Base-by-base conservation (phyloP, 148 eudicot genomes). In the Fagopyrum homotropicum region DNA sequence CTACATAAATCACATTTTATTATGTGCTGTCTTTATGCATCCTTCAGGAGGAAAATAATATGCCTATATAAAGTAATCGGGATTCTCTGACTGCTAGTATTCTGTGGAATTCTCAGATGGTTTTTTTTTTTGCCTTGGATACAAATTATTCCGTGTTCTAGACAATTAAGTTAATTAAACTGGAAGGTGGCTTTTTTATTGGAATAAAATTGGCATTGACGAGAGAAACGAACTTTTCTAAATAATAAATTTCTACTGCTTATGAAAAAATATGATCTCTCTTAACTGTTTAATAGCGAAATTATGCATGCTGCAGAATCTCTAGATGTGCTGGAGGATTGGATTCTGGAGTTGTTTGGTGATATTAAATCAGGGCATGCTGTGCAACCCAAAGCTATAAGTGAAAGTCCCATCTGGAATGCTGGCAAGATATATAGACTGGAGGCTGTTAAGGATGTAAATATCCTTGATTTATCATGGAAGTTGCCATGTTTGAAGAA, bases 371-470 rank as follows among this genome's bases (percentile, higher is more conserved):
- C 79, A 75, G 87, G 90, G 17, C 77, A 78, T 86, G 81, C 78
- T 52, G 57, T 77, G 30, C 86, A 82, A 71, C 81, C 81, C 74
- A 90, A 87, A 79, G 80, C 75, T 48, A 76, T 75, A 48, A 63
- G 44, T 74, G 84, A 79, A 76, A 75, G 86, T 79, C 89, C 96
- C 70, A 86, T 92, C 63, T 94, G 98, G 98, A 86, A 81, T 61
- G 72, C 83, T 76, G 97, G 98, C 78, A 91, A 91, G 86, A 77
- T 91, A 71, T 92, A 91, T 85, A 81, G 89, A 84, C 77, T 94
- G 82, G 93, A 94, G 82, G 98, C 98, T 73, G 93, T 91, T 69
- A 91, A 88, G 85, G 97, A 94, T 84, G 90, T 94, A 77, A 86
- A 94, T 86, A 79, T 90, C 59, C 96, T 94, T 78, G 91, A 94